Evolutionary conservation across 208 protist species (phyloP).

Genomic region (Porcisia hertigi): DNA sequence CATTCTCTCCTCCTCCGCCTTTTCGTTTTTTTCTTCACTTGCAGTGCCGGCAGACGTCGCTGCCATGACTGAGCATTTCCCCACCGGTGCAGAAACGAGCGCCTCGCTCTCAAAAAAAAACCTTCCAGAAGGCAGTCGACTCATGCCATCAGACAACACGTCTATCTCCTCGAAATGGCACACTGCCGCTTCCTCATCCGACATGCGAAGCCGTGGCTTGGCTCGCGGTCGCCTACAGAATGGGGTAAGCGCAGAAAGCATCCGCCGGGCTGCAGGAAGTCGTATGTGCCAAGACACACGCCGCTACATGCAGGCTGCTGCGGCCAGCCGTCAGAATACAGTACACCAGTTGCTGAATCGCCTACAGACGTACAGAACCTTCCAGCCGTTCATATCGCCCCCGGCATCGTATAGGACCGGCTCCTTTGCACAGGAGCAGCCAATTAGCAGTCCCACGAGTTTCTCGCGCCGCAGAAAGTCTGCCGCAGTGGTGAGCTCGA

Average conservation of each 20-base stretch:
- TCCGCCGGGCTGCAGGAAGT: slow-evolving; percentile 25
- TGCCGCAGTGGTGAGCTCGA: slow-evolving; percentile 4
- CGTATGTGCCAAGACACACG: slow-evolving; percentile 33
- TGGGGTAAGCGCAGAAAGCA: slow-evolving; percentile 20
- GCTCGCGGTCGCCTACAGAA: slow-evolving; percentile 11
- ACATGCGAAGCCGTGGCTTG: slow-evolving; percentile 1
- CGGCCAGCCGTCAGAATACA: slow-evolving; percentile 30
- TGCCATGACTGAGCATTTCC: slow-evolving; percentile 7
- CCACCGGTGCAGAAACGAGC: slow-evolving; percentile 2
- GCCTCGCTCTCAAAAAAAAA: slow-evolving; percentile 17
- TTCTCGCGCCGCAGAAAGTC: background rate
- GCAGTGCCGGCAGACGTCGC: background rate
- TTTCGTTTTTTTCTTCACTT: background rate
- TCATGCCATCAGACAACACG: background rate
- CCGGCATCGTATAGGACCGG: slow-evolving; percentile 18
- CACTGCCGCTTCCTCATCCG: slow-evolving; percentile 1
- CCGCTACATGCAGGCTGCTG: slow-evolving; percentile 39
- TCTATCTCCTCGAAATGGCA: slow-evolving; percentile 11
- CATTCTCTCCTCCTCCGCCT: background rate
- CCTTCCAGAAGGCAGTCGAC: background rate
- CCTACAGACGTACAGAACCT: slow-evolving; percentile 66
- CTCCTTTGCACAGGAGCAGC: background rate
- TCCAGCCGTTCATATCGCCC: slow-evolving; percentile 50
- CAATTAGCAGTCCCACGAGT: background rate
- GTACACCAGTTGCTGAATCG: slow-evolving; percentile 50